These are phyloP conservation scores for Peterozyma xylosa DNA, from an alignment of 805 yeast species.

Conservation along the genomic window DNA sequence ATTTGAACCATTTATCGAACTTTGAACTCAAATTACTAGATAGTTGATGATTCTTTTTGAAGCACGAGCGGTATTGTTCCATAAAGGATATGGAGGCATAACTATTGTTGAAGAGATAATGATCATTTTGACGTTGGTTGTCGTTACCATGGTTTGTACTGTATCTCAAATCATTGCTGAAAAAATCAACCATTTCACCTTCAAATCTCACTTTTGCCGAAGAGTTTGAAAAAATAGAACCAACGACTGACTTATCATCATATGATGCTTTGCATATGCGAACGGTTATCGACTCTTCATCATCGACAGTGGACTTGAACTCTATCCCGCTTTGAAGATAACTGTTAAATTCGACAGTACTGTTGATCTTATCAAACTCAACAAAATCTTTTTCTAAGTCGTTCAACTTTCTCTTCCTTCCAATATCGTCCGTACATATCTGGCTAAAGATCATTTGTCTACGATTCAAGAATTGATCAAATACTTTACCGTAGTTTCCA, in stretches of 20 bases:
- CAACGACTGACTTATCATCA: constrained; percentile 2
- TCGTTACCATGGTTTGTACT: constrained; percentile 16
- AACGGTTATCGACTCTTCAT: neutral
- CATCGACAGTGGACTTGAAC: neutral
- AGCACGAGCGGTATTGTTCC: constrained; percentile 10
- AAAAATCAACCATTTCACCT: constrained; percentile 23
- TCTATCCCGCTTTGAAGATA: constrained; percentile 2
- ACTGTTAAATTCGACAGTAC: neutral
- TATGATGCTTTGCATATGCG: neutral
- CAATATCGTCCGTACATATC: neutral
- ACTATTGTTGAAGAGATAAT: neutral
- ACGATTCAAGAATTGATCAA: constrained; percentile 2
- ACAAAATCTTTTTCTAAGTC: neutral
- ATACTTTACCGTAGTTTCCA: neutral
- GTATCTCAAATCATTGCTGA: constrained; percentile 19
- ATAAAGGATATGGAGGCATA: neutral
- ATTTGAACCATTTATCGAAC: constrained; percentile 25
- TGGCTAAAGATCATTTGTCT: neutral
- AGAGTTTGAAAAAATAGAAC: neutral
- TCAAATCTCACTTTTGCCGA: constrained; percentile 10
- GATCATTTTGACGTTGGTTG: constrained; percentile 7
- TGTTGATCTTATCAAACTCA: neutral
- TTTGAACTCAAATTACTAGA: constrained; percentile 20
- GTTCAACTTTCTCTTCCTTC: constrained; percentile 1
- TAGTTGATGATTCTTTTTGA: constrained; percentile 18